These are phyloP conservation scores for Neurospora sp. DNA, from an alignment of 495 filamentous ascomycete species.

Conservation along the genomic window DNA sequence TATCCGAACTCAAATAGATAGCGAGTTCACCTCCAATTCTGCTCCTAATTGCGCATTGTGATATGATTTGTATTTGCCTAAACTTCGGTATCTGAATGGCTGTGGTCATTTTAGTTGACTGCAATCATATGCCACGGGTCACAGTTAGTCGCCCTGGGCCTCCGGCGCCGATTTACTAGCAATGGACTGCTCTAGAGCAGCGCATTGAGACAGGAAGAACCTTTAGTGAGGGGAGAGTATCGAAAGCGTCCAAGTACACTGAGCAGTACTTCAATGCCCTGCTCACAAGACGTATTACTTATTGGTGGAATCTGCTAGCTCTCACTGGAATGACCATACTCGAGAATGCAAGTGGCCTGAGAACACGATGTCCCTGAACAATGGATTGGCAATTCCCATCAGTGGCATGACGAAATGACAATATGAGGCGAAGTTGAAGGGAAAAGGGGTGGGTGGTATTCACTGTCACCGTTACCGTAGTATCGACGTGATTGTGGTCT, in stretches of 20 bases:
- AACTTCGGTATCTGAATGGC: neutral
- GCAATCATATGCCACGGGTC: neutral
- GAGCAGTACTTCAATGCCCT: neutral
- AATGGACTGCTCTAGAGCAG: neutral
- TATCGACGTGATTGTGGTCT: neutral
- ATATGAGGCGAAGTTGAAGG: neutral
- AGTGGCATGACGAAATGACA: neutral
- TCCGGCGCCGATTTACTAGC: neutral
- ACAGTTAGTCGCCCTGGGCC: neutral
- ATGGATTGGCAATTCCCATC: neutral
- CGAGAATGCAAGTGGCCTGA: neutral
- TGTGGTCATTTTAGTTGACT: neutral
- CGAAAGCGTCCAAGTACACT: neutral
- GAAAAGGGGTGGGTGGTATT: neutral
- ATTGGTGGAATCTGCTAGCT: neutral
- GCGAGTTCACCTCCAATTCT: neutral
- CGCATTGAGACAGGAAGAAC: neutral
- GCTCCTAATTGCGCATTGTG: neutral
- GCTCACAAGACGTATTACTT: neutral
- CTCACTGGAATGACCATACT: neutral
- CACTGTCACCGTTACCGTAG: neutral
- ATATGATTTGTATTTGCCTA: neutral
- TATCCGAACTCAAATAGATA: slow-evolving; percentile 1
- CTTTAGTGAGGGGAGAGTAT: neutral
- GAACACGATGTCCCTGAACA: neutral